Conservation (phyloP, 345 rosid genomes). For the Psidium friedrichsthalianum region DNA sequence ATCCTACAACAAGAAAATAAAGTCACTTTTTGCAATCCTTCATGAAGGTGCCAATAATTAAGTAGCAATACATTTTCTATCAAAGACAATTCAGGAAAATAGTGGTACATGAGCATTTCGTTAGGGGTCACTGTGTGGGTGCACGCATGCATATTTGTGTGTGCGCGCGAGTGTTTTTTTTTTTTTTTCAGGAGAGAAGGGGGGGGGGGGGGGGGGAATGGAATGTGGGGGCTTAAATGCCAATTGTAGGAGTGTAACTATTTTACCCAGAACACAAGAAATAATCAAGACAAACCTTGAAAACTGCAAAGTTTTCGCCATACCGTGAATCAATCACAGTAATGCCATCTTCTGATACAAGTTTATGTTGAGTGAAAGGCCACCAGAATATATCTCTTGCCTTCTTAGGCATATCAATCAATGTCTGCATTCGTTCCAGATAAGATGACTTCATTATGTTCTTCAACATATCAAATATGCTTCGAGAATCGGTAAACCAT, state of each 20-base stretch:
- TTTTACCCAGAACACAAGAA: too few species aligned
- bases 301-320: constrained; percentile 84
- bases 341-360: constrained; percentile 50
- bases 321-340: constrained; percentile 87
- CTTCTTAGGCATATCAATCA: constrained; percentile 57
- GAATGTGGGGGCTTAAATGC: background rate
- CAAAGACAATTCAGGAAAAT: background rate
- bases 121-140: background rate
- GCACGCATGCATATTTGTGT: background rate
- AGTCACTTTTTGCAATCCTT: background rate
- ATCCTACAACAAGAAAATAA: constrained; percentile 18
- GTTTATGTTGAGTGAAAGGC: constrained; percentile 95
- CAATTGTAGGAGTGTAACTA: background rate
- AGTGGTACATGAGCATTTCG: background rate
- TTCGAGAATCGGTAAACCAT: constrained; percentile 60
- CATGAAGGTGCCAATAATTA: background rate
- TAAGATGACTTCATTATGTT: constrained; percentile 47
- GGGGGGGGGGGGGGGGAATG: too few species aligned
- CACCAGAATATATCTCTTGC: constrained; percentile 84
- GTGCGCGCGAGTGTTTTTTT: background rate
- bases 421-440: constrained; percentile 45
- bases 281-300: constrained; percentile 41
- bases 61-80: background rate
- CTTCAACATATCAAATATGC: constrained; percentile 46
- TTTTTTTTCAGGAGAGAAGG: too few species aligned